phyloP scores from a whole-genome alignment of 1,139 yeast genomes.

The Saccharomycopsis hybrid region DNA sequence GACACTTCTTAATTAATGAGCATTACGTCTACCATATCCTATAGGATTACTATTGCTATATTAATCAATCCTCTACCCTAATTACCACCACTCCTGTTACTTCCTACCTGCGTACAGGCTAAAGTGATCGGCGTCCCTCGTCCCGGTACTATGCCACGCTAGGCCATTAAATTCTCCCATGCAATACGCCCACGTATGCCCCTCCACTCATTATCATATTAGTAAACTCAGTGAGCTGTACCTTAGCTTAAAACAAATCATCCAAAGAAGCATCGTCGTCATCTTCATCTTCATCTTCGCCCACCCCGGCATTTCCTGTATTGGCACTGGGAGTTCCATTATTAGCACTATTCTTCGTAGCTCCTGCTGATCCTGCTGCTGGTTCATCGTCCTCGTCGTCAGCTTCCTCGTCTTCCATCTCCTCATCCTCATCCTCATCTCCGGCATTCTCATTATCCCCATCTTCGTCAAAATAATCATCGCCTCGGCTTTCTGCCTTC shows the following conservation, averaged over 20 bases:
- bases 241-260: conserved; percentile 10
- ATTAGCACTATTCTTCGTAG: not conserved
- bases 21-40: no score
- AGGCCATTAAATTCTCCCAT: no score
- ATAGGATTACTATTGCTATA: no score
- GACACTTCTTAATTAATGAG: no score
- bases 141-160: no score
- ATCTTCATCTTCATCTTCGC: conserved; percentile 11
- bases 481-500: conserved; percentile 25
- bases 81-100: no score
- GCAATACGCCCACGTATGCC: no score
- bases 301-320: not conserved
- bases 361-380: conserved; percentile 6
- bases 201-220: no score
- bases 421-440: conserved; percentile 13
- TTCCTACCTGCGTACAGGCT: no score
- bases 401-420: conserved; percentile 10
- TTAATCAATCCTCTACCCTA: no score
- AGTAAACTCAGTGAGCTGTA: no score
- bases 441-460: conserved; percentile 27
- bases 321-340: conserved; percentile 19
- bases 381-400: conserved; percentile 11
- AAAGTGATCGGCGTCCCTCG: no score
- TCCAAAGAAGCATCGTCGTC: conserved; percentile 32
- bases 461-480: conserved; percentile 28